Evolutionary conservation across 352 stramenopile genomes (phyloP).

Genomic region (Peronospora destructor): DNA sequence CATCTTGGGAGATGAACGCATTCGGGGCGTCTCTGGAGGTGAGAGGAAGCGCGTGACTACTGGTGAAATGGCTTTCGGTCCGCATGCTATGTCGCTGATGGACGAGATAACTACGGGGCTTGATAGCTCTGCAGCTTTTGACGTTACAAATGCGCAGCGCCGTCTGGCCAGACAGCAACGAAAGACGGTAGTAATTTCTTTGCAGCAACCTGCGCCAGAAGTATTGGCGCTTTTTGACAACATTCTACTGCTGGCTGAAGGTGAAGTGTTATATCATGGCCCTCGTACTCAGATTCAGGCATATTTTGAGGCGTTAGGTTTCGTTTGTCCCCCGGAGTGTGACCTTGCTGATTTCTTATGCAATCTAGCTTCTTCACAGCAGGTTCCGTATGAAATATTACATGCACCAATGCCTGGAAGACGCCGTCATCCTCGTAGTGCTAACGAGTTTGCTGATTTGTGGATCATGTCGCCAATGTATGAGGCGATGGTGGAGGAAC

Average conservation of each 20-base stretch:
- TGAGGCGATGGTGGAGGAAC: conserved; percentile 31
- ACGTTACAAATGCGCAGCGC: conserved; percentile 34
- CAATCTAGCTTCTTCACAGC: conserved; percentile 36
- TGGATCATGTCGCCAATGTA: conserved; percentile 43
- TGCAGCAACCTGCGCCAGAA: conserved; percentile 88
- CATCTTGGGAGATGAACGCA: conserved; percentile 44
- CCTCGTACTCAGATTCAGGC: conserved; percentile 44
- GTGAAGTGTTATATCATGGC: conserved; percentile 84
- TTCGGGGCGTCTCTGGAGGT: conserved; percentile 71
- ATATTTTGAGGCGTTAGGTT: conserved; percentile 80
- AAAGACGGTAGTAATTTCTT: conserved; percentile 55
- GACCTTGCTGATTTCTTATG: conserved; percentile 45
- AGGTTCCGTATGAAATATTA: conserved; percentile 30
- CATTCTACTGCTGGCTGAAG: conserved; percentile 83
- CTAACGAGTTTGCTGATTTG: conserved; percentile 36
- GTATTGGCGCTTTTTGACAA: conserved; percentile 90
- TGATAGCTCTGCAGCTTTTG: conserved; percentile 41
- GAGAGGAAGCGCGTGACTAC: conserved; percentile 90
- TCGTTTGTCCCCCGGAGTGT: conserved; percentile 35
- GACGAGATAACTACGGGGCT: conserved; percentile 51
- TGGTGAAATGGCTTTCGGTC: conserved; percentile 78
- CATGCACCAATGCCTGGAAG: conserved; percentile 22
- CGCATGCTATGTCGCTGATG: conserved; percentile 39
- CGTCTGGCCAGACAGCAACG: conserved; percentile 34
- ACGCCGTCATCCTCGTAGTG: conserved; percentile 27